Evolutionary conservation across 2,329 filamentous ascomycete species (phyloP), one percentile per base, ranked within the genome.

Genomic region (Plectosphaerella sp.): DNA sequence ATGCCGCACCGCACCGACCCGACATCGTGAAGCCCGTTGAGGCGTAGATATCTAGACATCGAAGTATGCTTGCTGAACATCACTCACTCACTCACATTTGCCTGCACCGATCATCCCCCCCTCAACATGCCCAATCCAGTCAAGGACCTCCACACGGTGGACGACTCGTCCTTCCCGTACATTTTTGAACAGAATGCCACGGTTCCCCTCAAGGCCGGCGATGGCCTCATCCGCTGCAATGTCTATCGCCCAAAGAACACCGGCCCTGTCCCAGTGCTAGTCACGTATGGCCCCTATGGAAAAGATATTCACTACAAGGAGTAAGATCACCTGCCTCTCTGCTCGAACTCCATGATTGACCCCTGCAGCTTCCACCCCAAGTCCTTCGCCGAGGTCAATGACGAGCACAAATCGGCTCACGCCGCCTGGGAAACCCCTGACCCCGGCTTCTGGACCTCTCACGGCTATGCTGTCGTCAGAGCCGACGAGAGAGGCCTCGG

Each of bases 251-350:
- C 70, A 0, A 65, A 68, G 49, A 45, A 37, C 1, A 25, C 51
- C 14, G 59, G 54, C 11, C 54, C 56, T 15, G 50, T 76, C 20
- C 86, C 87, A 0, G 85, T 87, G 0, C 64, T 89, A 9, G 80
- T 87, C 2, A 89, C 86, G 0, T 89, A 89, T 57, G 86, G 86
- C 0, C 87, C 87, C 0, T 89, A 89, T 57, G 86, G 87, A 45
- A 89, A 90, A 59, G 86, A 89, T 58, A 86, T 88, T 36, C 79
- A 75, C 18, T 89, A 89, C 62, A 72, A 73, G 52, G 70, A 76
- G 71, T 75, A 59, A 58, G 66, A 41, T 15, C 3, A 22, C 18
- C 22, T 9, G 28, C n/a, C n/a, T 33, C n/a, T 20, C 11, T 18
- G 16, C 8, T 14, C 16, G 11, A 22, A 15, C 8, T 24, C 18